Conservation (phyloP, 1,284 basidiomycete species). For the Pseudozyma thailandica region DNA sequence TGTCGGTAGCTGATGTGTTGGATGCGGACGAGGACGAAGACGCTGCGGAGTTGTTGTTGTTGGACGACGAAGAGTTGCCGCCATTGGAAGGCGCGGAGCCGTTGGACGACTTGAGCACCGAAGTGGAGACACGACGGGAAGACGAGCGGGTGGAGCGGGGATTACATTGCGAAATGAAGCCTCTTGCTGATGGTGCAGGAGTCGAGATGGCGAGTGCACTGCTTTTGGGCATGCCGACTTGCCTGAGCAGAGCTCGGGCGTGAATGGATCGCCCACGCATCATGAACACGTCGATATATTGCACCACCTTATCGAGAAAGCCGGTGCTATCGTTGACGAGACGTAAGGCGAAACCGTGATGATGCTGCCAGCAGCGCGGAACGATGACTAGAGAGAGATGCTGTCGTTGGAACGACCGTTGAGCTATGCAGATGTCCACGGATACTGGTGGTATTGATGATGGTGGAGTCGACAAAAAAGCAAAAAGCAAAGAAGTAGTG, state of each 20-base stretch:
- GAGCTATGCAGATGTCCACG: background rate
- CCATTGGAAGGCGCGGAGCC: conserved; percentile 23
- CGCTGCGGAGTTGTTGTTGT: conserved; percentile 29
- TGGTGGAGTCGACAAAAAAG: background rate
- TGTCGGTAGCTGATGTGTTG: conserved; percentile 17
- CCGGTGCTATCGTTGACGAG: conserved; percentile 10
- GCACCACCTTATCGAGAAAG: conserved; percentile 1
- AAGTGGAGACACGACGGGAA: conserved; percentile 27
- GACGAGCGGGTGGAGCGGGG: conserved; percentile 29
- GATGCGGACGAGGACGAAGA: conserved; percentile 30
- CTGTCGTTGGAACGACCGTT: background rate
- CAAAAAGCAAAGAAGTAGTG: no score
- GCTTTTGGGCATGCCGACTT: conserved; percentile 18
- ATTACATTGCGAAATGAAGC: conserved; percentile 37
- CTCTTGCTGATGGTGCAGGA: conserved; percentile 15
- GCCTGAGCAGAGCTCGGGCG: conserved; percentile 41
- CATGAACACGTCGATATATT: conserved; percentile 16
- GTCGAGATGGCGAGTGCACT: conserved; percentile 23
- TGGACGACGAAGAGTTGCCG: conserved; percentile 26
- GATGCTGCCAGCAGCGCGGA: background rate
- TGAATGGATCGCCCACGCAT: conserved; percentile 51
- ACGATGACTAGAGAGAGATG: background rate
- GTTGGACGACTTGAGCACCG: conserved; percentile 40
- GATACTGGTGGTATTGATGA: background rate
- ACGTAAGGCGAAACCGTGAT: background rate